Evolutionary conservation across 2,329 filamentous ascomycete species (phyloP), one percentile per base, ranked within the genome.

Genomic region (Cercospora sp.): DNA sequence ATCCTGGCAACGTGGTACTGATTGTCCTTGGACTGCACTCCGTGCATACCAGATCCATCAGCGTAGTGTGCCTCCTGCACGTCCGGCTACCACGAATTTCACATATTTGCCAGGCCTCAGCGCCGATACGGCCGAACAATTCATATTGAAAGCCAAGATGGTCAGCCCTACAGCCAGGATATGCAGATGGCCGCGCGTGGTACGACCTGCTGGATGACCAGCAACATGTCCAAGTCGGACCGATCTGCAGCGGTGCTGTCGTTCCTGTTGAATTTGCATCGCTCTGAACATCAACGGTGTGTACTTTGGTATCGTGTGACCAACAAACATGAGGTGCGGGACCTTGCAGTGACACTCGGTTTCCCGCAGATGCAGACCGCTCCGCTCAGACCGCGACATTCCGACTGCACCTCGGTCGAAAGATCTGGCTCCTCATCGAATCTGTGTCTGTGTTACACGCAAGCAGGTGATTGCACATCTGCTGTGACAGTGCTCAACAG

Each of bases 1-100:
- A 48, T 26, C 45, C 36, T 51, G 51, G 45, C 59, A 33, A 53
- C 40, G 70, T 72, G 48, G 70, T 65, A 71, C 70, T 72, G 67
- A 69, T 72, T 72, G 70, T 69, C 60, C 45, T 58, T 26, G 31
- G 28, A 18, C 16, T 62, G 45, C 40, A 48, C 31, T 60, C 36
- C 26, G 48, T 26, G 60, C 65, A 64, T 67, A 65, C 67, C 65
- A 63, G 64, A 63, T 53, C 67, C 59, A 63, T 42, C 18, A 42
- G 20, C 30, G 62, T 45, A 51, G 40, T 28, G 62, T 64, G 33
- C 31, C 40, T 30, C 45, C 28, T 51, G 48, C 18, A 40, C 20
- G 6, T 18, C 36, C 20, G 48, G 36, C 31, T 40, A 28, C 20
- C 62, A 58, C 18, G 33, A 57, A 18, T 58, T 31, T 20, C 31